A percentile compares a stretch with the other conserved stretches of the same genome.
phyloP scores from a whole-genome alignment of 768 basidiomycete genomes.

The Calocybe indica region DNA sequence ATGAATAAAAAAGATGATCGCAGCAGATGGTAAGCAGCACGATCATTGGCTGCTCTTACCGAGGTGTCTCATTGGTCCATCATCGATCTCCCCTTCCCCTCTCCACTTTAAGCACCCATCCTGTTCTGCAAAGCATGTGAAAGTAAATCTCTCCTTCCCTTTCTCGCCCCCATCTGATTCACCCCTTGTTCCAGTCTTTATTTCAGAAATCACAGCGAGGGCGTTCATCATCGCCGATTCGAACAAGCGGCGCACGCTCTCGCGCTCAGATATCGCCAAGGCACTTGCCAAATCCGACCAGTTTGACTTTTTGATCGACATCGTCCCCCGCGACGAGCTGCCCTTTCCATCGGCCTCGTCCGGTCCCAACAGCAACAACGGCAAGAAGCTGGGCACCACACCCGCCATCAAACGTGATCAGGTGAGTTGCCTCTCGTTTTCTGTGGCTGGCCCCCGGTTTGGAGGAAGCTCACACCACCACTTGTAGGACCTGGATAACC shows the following conservation, averaged over 20 bases:
- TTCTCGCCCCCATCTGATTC: not conserved
- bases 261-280: constrained; percentile 89
- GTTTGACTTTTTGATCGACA: constrained; percentile 97
- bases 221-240: constrained; percentile 95
- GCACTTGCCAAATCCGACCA: constrained; percentile 91
- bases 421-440: constrained; percentile 5
- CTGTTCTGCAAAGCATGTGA: constrained; percentile 98
- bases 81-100: constrained; percentile 2
- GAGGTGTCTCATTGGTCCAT: constrained; percentile 10
- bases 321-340: constrained; percentile 81
- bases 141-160: constrained; percentile 50
- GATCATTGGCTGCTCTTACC: constrained; percentile 8
- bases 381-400: constrained; percentile 14
- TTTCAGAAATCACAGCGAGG: constrained; percentile 92
- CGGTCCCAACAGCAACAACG: constrained; percentile 3
- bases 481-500: constrained; percentile 4
- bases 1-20: constrained; percentile 74
- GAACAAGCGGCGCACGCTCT: constrained; percentile 93
- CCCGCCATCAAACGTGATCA: constrained; percentile 8
- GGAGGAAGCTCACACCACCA: constrained; percentile 5
- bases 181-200: constrained; percentile 64
- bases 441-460: not conserved
- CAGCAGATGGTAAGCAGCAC: constrained; percentile 71
- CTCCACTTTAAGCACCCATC: constrained; percentile 64
- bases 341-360: constrained; percentile 22